These are phyloP conservation scores for Streptanthus diversifolius DNA, from an alignment of 345 rosid species.

Conservation along the genomic window DNA sequence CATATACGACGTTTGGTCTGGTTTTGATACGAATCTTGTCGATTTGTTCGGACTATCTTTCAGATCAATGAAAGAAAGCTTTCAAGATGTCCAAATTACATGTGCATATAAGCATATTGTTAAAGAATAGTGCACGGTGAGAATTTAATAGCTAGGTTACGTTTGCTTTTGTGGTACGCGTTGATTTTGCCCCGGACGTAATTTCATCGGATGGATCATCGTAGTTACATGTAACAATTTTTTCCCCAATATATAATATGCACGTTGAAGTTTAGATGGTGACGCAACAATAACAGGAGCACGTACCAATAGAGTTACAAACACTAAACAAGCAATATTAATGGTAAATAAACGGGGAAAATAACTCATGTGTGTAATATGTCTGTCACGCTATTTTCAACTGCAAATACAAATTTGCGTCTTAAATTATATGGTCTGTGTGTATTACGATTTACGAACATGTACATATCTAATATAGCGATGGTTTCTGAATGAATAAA, in stretches of 20 bases:
- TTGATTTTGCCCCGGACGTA: background rate
- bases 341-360: background rate
- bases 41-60: background rate
- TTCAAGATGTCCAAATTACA: too few species aligned
- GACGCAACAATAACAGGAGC: background rate
- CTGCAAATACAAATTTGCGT: background rate
- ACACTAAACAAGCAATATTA: background rate
- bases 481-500: background rate
- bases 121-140: too few species aligned
- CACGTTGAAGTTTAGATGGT: background rate
- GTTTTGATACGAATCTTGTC: background rate
- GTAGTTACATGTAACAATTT: too few species aligned
- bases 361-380: background rate
- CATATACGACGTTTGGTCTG: background rate
- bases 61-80: too few species aligned
- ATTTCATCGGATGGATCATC: too few species aligned
- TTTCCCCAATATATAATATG: background rate
- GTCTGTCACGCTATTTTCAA: background rate
- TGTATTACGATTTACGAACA: conserved; percentile 2
- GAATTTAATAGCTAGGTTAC: background rate
- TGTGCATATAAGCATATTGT: too few species aligned
- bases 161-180: background rate
- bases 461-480: conserved; percentile 12
- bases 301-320: background rate
- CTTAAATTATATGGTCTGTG: background rate